Percentiles rank a stretch among this genome's conserved stretches.
phyloP scores from a whole-genome alignment of 257 asterid genomes.

The Primulina huaijiensis region DNA sequence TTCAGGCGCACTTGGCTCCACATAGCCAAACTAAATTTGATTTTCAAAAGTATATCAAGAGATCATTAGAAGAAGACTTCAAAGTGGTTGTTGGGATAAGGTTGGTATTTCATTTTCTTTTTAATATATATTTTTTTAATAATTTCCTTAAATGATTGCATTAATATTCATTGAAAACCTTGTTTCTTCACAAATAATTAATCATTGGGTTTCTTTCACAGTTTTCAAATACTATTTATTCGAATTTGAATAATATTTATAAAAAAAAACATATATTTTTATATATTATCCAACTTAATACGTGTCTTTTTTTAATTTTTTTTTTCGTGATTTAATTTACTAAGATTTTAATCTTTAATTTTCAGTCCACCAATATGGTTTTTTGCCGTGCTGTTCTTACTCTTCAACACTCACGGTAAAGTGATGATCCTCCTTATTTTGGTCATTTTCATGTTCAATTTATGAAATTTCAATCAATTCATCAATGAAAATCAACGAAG shows the following conservation, averaged over 20 bases:
- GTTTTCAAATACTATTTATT: not conserved
- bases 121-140: not conserved
- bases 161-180: not conserved
- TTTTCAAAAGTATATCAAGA: conserved; percentile 73
- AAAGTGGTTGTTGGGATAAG: conserved; percentile 84
- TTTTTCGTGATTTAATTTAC: not conserved
- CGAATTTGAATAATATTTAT: not conserved
- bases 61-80: conserved; percentile 84
- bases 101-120: conserved; percentile 28
- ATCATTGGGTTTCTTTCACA: not conserved
- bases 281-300: too few relatives aligned
- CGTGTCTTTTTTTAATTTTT: not conserved
- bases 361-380: conserved; percentile 88
- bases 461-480: too few relatives aligned
- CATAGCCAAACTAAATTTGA: conserved; percentile 63
- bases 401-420: conserved; percentile 84
- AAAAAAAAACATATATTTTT: too few relatives aligned
- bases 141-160: not conserved
- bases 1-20: conserved; percentile 88
- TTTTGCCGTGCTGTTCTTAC: conserved; percentile 60
- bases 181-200: too few relatives aligned
- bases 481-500: too few relatives aligned
- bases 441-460: too few relatives aligned
- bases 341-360: not conserved
- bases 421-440: not conserved